phyloP scores from a whole-genome alignment of 805 yeast species.

The Hanseniaspora lindneri region DNA sequence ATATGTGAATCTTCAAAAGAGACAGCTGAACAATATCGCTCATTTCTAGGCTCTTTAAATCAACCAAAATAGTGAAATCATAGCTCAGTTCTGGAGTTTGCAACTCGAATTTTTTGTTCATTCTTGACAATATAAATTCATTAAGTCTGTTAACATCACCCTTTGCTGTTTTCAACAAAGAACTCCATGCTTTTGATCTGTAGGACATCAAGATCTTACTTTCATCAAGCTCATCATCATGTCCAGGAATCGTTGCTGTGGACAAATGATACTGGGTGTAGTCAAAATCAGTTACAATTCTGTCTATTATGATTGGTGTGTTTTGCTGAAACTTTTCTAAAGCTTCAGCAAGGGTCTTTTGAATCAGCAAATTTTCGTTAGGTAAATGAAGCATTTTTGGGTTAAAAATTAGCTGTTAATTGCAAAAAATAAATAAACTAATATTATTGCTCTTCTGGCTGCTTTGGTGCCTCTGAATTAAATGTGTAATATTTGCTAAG shows the following conservation, averaged over 20 bases:
- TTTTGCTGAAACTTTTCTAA: slow-evolving; percentile 22
- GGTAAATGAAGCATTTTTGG: slow-evolving; percentile 68
- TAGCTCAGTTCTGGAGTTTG: slow-evolving; percentile 53
- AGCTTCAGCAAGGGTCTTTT: slow-evolving; percentile 65
- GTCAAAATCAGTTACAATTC: slow-evolving; percentile 89
- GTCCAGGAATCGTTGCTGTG: slow-evolving; percentile 39
- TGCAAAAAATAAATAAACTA: too few relatives aligned
- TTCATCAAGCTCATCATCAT: slow-evolving; percentile 29
- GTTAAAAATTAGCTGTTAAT: background rate
- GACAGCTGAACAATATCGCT: slow-evolving; percentile 40
- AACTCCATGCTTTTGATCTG: slow-evolving; percentile 28
- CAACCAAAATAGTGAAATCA: slow-evolving; percentile 64
- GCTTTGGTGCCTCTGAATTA: too few relatives aligned
- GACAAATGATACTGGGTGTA: slow-evolving; percentile 88
- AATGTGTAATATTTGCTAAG: too few relatives aligned
- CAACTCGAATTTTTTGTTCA: slow-evolving; percentile 20
- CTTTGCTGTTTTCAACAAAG: slow-evolving; percentile 17
- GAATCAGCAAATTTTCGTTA: slow-evolving; percentile 68
- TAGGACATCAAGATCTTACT: slow-evolving; percentile 28
- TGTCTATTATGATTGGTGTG: slow-evolving; percentile 44
- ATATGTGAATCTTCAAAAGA: slow-evolving; percentile 67
- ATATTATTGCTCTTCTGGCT: too few relatives aligned
- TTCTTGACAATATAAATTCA: slow-evolving; percentile 22
- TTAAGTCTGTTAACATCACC: slow-evolving; percentile 20
- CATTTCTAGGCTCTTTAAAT: slow-evolving; percentile 45